Evolutionary conservation across 2,329 filamentous ascomycete genomes (phyloP), one percentile per base, ranked within the genome.

Genomic region (Sphaerulina populicola): DNA sequence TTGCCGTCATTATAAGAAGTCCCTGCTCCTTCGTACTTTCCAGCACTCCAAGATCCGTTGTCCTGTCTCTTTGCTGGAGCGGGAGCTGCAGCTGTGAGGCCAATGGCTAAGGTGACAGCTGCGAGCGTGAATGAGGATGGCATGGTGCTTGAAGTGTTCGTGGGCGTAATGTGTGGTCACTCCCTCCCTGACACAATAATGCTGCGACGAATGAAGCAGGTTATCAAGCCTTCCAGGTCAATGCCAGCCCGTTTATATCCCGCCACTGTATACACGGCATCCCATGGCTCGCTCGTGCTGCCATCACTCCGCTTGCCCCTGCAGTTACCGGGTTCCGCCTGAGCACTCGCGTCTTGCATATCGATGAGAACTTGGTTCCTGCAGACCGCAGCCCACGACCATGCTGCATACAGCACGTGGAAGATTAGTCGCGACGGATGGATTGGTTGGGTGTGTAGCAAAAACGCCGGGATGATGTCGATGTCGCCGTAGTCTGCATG

Each of bases 21-120:
- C 44, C 39, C 44, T 15, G 42, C 41, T 45, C 41, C 48, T 30
- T 51, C 36, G 35, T 45, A 42, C 40, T 46, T 50, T 21, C 42
- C 43, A 29, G 47, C 37, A 37, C 33, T 30, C 35, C 37, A 46
- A 4, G 35, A 45, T 11, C 35, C 48, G 2, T 52, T 10, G 38
- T 48, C 46, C n/a, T 30, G 10, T 41, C 46, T 30, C n/a, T 48
- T 48, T 5, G 29, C 45, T 30, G 41, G 41, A 44, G 27, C 41
- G 15, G 46, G 37, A n/a, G 46, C 51, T 21, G 49, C 49, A 15
- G 49, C 44, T 43, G 44, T 44, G 12, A 52, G 45, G 33, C 49
- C 49, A 33, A 43, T 15, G 40, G 46, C 45, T 40, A 52, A 18
- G 14, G 37, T 23, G 27, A 44, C 36, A 30, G 42, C 41, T 38